These are phyloP conservation scores for Verruconis gallopava DNA, from an alignment of 2,329 filamentous ascomycete genomes.

Conservation along the genomic window DNA sequence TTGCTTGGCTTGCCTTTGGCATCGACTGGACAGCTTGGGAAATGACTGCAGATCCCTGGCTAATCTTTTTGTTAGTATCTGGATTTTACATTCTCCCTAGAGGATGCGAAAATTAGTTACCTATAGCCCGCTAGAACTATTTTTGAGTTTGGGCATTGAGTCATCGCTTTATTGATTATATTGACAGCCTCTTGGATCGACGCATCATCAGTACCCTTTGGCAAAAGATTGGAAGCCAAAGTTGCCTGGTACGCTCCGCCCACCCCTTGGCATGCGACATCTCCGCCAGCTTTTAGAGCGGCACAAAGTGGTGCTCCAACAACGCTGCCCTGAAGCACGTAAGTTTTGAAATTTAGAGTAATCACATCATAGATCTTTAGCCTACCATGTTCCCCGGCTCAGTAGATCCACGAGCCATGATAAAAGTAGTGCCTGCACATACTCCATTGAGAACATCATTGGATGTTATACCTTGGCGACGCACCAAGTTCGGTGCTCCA, in stretches of 20 bases:
- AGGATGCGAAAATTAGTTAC: too few relatives aligned
- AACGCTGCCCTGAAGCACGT: too few relatives aligned
- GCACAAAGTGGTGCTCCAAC: too few relatives aligned
- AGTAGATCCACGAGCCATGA: slow-evolving; percentile 29
- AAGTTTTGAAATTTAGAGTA: too few relatives aligned
- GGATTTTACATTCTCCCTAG: too few relatives aligned
- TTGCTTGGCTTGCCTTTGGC: slow-evolving; percentile 14
- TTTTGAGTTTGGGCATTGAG: not conserved
- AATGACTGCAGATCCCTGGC: slow-evolving; percentile 34
- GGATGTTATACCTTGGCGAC: slow-evolving; percentile 13
- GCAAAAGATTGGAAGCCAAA: not conserved
- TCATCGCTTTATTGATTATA: not conserved
- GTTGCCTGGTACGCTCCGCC: slow-evolving; percentile 2
- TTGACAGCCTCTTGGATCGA: not conserved
- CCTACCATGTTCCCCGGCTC: slow-evolving; percentile 28
- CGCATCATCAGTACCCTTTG: slow-evolving; percentile 1
- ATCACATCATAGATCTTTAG: too few relatives aligned
- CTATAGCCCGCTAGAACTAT: slow-evolving; percentile 5
- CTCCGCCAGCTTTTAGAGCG: too few relatives aligned
- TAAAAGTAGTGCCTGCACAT: slow-evolving; percentile 26
- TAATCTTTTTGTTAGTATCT: slow-evolving; percentile 15
- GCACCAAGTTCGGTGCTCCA: too few relatives aligned
- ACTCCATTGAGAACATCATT: slow-evolving; percentile 26
- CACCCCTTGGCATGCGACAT: too few relatives aligned
- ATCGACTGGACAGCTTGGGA: slow-evolving; percentile 27